phyloP scores from a whole-genome alignment of 2,329 filamentous ascomycete genomes.

The Gnomoniopsis smithogilvyi region DNA sequence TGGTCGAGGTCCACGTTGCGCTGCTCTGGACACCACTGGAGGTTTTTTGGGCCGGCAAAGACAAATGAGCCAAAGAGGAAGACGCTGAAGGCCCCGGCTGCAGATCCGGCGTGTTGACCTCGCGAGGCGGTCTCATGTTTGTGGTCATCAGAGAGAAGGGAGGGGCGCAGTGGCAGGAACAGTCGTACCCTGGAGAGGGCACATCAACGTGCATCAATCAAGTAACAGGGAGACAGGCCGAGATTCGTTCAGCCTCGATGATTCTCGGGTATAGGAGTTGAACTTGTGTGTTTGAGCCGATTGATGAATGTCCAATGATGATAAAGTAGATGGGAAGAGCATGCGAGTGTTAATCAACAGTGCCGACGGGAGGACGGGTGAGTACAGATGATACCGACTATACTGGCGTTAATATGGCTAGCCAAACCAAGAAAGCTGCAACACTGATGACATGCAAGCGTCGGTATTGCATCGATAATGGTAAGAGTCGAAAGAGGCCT shows the following conservation, averaged over 20 bases:
- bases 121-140: conserved; percentile 10
- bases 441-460: conserved; percentile 6
- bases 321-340: conserved; percentile 4
- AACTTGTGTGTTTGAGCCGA: conserved; percentile 5
- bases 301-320: conserved; percentile 12
- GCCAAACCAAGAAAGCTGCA: conserved; percentile 7
- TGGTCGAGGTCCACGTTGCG: conserved; percentile 57
- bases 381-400: conserved; percentile 13
- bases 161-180: conserved; percentile 3
- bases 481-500: not conserved
- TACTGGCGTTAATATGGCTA: conserved; percentile 4
- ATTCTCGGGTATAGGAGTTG: not conserved
- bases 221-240: not conserved
- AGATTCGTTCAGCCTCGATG: not conserved
- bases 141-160: not conserved
- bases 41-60: conserved; percentile 13
- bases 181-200: not conserved
- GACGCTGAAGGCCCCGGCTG: conserved; percentile 15
- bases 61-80: conserved; percentile 8
- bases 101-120: conserved; percentile 13
- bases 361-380: conserved; percentile 13
- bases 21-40: conserved; percentile 33
- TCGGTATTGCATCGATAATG: not conserved
- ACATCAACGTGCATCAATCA: conserved; percentile 5
- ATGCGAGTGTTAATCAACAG: conserved; percentile 6